Base-by-base conservation (phyloP, 2,329 filamentous ascomycete genomes). In the Cladosporium sphaerospermum region DNA sequence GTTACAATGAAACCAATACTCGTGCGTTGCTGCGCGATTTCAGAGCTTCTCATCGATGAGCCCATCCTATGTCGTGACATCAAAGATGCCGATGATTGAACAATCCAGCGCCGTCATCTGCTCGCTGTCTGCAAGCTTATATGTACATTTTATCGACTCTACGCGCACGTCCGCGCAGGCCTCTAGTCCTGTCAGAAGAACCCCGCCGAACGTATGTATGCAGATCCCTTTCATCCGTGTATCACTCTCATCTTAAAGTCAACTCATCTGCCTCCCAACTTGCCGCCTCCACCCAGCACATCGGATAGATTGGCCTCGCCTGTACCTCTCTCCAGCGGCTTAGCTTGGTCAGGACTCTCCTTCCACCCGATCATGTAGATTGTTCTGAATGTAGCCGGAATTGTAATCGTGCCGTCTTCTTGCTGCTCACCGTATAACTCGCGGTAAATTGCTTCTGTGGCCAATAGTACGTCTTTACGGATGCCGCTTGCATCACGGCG, bases 331-430 rank as follows among this genome's bases (percentile, higher is more conserved):
- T 85, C 73, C 54, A 97, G 73, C 4, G 93, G 91, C 71, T 92
- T 78, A 2, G 85, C 78, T 72, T 97, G 91, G 50, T 84, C 81
- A 31, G 80, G 79, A 2, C 88, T 85, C 60, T 91, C 88, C 67
- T 92, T 95, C 93, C 93, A 99, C 0, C 93, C 93, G 71, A 99
- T 99, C 91, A 97, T 96, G 70, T 93, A 96, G 57, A 99, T 96
- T 62, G 96, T 79, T 61, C 93, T 81, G 67, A 96, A 99, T 0
- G 93, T 99, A 1, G 93, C 93, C 1, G 93, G 93, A 2, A 78
- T 60, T 2, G 75, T 81, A 3, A 76, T 56, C 2, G 74, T 80
- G 16, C 81, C 86, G 62, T 88, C 86, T 41, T 84, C 79, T 63
- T 75, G 72, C 43, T 71, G 63, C 46, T 95, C 90, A 14, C 88